These are phyloP conservation scores for Agrocybe praecox DNA, from an alignment of 768 basidiomycete species.

Conservation along the genomic window DNA sequence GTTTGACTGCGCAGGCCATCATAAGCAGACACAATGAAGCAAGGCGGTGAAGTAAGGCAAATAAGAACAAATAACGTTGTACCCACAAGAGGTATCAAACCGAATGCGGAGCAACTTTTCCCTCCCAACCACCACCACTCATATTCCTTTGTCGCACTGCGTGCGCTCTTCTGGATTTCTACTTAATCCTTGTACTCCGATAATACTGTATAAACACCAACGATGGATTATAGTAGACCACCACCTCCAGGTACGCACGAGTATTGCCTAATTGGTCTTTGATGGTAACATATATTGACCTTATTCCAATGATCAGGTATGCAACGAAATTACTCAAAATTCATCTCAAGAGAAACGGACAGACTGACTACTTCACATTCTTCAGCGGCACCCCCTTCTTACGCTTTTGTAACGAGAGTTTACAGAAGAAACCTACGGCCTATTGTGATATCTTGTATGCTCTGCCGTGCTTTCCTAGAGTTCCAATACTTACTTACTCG, in stretches of 20 bases:
- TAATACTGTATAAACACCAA: neutral
- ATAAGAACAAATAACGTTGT: neutral
- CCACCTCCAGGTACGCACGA: constrained; percentile 43
- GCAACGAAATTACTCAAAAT: neutral
- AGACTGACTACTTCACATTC: neutral
- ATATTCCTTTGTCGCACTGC: constrained; percentile 11
- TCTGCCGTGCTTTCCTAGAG: constrained; percentile 2
- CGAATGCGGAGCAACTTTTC: neutral
- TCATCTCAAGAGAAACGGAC: neutral
- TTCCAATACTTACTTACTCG: neutral
- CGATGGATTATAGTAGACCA: constrained; percentile 39
- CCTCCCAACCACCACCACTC: constrained; percentile 2
- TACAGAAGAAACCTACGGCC: constrained; percentile 65
- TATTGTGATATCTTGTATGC: constrained; percentile 49
- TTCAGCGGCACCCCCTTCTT: constrained; percentile 54
- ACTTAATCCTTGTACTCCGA: neutral
- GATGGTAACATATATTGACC: neutral
- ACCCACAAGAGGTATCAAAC: neutral
- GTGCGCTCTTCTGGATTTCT: constrained; percentile 4
- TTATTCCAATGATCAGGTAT: neutral
- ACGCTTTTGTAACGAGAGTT: constrained; percentile 58
- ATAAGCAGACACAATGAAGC: neutral
- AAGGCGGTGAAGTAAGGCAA: neutral
- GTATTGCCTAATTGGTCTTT: neutral
- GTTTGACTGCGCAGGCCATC: neutral